Evolutionary conservation across 2,329 filamentous ascomycete species (phyloP), one percentile per base, ranked within the genome.

Genomic region (Diaporthe ilicicola): DNA sequence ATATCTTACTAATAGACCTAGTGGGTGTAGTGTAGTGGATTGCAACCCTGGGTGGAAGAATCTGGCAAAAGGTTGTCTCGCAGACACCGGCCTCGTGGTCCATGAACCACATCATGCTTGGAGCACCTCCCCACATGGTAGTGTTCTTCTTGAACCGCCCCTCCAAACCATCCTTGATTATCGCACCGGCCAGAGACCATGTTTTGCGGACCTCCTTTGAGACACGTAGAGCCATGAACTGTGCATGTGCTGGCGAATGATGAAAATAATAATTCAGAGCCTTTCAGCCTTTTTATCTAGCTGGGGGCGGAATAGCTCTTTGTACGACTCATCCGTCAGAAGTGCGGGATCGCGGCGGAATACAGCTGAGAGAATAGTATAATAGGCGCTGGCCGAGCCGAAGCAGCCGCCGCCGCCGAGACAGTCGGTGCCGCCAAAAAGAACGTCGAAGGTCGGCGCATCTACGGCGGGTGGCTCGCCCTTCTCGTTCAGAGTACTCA

Each of bases 281-380:
- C 56, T 76, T 68, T 77, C 75, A 46, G 62, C 70, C 37, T 51
- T 48, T 39, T 76, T 74, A 22, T 77, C 70, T 4, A 78, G 75
- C 59, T 78, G 77, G 0, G 77, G 75, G 2, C 74, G 74, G 61
- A 78, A 77, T 12, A 77, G 73, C 53, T 78, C 76, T 5, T 61
- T 68, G 56, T 74, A 76, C 1, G 73, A 75, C 17, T 72, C 59
- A 2, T 73, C 53, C 24, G 19, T 71, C 7, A 78, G 67, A 5
- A 78, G 70, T 42, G 51, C 73, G 6, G 74, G 42, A 32, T 77
- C 76, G 12, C 75, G 74, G n/a, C 74, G 72, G 22, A 74, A 50
- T 4, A 78, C 56, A 2, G 77, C 76, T 3, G 74, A 74, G 2
- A 77, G 67, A 22, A 78, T 75, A 0, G 73, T 74, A 56, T 76